Conservation (phyloP, 2,329 filamentous ascomycete species). For the Botrytis elliptica region DNA sequence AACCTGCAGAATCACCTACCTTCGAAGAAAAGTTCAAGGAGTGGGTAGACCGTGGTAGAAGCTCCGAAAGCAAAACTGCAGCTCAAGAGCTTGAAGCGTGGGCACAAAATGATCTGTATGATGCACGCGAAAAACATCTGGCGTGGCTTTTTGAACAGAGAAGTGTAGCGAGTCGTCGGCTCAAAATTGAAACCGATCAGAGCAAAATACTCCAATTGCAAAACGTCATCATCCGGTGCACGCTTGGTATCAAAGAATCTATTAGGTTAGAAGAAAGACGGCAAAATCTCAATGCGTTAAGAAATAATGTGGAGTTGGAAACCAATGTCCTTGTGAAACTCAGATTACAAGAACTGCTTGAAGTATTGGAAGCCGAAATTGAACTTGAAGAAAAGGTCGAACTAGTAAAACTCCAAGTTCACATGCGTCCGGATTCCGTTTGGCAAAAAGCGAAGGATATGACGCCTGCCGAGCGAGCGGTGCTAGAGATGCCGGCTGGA, state of each 20-base stretch:
- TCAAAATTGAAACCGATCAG: background rate
- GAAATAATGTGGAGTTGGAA: background rate
- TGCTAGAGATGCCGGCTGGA: no score
- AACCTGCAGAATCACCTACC: background rate
- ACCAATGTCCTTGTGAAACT: background rate
- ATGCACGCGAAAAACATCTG: slow-evolving; percentile 3
- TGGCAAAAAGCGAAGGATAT: background rate
- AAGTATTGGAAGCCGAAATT: background rate
- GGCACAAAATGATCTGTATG: background rate
- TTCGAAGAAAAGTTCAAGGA: background rate
- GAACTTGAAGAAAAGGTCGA: background rate
- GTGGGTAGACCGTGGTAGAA: background rate
- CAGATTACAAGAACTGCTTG: background rate
- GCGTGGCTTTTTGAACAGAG: background rate
- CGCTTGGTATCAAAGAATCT: background rate
- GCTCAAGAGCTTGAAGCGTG: background rate
- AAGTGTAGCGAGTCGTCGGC: background rate
- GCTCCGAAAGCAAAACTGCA: no score
- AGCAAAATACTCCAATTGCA: background rate
- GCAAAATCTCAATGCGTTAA: background rate
- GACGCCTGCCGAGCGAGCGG: background rate
- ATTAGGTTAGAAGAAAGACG: background rate
- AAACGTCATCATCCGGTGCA: background rate
- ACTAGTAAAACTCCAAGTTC: background rate
- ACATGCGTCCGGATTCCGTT: background rate